Evolutionary conservation across 441 rosid species (phyloP).

Genomic region (Iberis amara): DNA sequence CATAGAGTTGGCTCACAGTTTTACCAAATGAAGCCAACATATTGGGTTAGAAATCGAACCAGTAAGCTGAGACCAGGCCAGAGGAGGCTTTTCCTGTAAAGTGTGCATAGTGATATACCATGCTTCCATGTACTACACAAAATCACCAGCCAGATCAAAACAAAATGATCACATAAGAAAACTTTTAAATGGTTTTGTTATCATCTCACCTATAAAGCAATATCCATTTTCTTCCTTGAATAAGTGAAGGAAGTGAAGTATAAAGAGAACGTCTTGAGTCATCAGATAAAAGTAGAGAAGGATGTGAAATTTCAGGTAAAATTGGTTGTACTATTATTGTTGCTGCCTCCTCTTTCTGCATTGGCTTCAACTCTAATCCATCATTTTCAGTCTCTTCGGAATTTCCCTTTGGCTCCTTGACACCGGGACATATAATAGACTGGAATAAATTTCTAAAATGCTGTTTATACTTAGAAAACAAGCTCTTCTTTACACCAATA

Average conservation of each 20-base stretch:
- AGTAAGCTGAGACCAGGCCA: slow-evolving; percentile 93
- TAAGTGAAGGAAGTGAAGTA: slow-evolving; percentile 76
- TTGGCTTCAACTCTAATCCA: slow-evolving; percentile 56
- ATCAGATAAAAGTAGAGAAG: slow-evolving; percentile 73
- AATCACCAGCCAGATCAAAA: slow-evolving; percentile 4
- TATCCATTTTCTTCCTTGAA: slow-evolving; percentile 89
- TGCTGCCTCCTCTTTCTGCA: slow-evolving; percentile 41
- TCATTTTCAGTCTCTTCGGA: slow-evolving; percentile 39
- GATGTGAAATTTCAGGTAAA: slow-evolving; percentile 62
- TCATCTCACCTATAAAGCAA: slow-evolving; percentile 73
- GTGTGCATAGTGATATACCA: slow-evolving; percentile 83
- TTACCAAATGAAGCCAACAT: background rate
- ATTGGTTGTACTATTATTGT: slow-evolving; percentile 16
- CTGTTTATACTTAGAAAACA: slow-evolving; percentile 67
- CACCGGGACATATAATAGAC: slow-evolving; percentile 47
- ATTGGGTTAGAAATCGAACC: slow-evolving; percentile 29
- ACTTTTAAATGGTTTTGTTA: background rate
- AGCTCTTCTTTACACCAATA: slow-evolving; percentile 45
- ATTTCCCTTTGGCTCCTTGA: slow-evolving; percentile 43
- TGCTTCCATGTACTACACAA: slow-evolving; percentile 87
- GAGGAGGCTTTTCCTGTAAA: slow-evolving; percentile 86
- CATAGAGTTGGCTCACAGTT: slow-evolving; percentile 4
- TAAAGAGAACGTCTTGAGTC: slow-evolving; percentile 53
- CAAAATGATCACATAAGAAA: slow-evolving; percentile 6
- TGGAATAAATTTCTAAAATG: slow-evolving; percentile 56